Base-by-base conservation (phyloP, 768 basidiomycete genomes). In the Mycena leptocephala region DNA sequence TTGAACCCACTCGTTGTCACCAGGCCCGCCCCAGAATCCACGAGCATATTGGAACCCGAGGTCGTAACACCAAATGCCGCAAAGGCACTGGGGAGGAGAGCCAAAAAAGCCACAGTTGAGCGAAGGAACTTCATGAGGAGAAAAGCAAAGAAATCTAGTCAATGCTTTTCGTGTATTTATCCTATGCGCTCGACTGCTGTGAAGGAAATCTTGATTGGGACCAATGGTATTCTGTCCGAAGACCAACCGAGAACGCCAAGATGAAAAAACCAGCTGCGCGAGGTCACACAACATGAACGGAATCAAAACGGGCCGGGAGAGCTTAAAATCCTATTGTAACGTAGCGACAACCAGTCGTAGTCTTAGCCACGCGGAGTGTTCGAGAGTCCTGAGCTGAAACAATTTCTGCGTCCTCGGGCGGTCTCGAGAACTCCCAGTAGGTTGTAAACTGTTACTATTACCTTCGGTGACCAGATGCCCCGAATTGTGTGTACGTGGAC, bases 31-130 rank as follows among this genome's bases (percentile, higher is more conserved):
- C 87, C 88, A 55, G 88, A 86, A 79, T 90, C 89, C 30, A 89
- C 87, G 9, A 86, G 59, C 80, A 88, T 69, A 58, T 85, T 86
- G 32, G 70, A 78, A 9, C 87, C 87, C 28, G 87, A 88, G 22
- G 85, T 87, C 8, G 87, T 87, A 26, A 88, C 84, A 2, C 88
- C 89, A 74, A 90, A 90, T 10, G 88, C 87, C 14, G 88, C 88
- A 46, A 87, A 86, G n/a, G 80, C 85, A 33, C 76, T 78, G 9
- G 86, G 85, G 39, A 84, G 66, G 28, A 81, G 80, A n/a, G 75
- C 80, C 55, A 84, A 37, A 59, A 84, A 69, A 48, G 76, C 78
- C 18, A 71, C 51, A 46, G 16, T 37, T 20, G 37, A 51, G 30
- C 20, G 26, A 30, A 71, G 39, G 55, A 78, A 66, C 63, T 72